Base-by-base conservation (phyloP, 2,329 filamentous ascomycete genomes). In the Dactylonectria estremocensis region DNA sequence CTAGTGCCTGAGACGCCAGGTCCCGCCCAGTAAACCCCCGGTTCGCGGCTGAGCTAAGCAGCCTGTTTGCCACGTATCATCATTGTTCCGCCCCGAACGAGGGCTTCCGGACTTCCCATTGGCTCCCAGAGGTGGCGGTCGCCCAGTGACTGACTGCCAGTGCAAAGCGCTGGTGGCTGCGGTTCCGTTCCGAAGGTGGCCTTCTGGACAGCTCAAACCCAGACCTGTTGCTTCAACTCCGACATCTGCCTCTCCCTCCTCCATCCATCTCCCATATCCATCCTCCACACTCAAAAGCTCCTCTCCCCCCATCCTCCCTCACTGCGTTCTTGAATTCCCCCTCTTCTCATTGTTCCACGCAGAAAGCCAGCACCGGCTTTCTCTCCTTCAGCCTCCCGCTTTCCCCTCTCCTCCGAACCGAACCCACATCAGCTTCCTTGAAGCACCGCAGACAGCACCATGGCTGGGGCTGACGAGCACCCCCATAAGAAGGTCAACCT, bases 401-500 rank as follows among this genome's bases (percentile, higher is more conserved):
- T 63, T 59, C 70, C 69, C 69, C 67, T 69, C 73, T 71, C 68
- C 67, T 72, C 66, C 62, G 69, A 66, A 61, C 56, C 61, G 56
- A 74, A 61, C 71, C 63, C 70, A 62, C 68, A 70, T 68, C 73
- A 73, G 73, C 75, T 77, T 76, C 73, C 43, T 50, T 71, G 70
- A 75, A 76, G 72, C 73, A 77, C 53, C 64, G 28, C 67, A 74
- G 66, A 66, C 67, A 67, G 75, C 88, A 92, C 83, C 74, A 95
- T 95, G 93, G 90, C 91, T 82, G 24, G 61, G 80, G 89, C 90
- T 72, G 81, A 83, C 69, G 88, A 93, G 69, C 87, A 70, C 67
- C 70, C 61, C 35, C 74, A 90, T 77, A 95, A 94, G 90, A 95
- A 94, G 91, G 92, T 91, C 82, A 93, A 95, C 83, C 82, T 95